These are phyloP conservation scores for barrel medic (Medicago truncatula) DNA, from an alignment of 306 rosid species.

Conservation along the genomic window DNA sequence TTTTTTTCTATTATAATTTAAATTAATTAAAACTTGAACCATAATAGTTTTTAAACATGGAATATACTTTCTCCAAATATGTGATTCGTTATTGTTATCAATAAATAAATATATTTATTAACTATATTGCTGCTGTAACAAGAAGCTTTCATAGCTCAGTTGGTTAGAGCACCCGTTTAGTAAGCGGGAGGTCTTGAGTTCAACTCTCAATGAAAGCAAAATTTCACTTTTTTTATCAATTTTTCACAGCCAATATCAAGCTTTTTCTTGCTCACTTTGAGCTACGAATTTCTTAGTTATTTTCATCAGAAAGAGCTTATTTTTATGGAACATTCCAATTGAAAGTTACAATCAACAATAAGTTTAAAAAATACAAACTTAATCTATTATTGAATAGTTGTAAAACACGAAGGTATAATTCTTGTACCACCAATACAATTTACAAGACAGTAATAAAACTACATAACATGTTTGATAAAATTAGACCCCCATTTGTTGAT, in stretches of 20 bases:
- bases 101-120: not conserved
- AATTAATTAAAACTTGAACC: too few species aligned
- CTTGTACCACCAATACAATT: too few species aligned
- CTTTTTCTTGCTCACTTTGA: too few species aligned
- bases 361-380: not conserved
- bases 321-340: not conserved
- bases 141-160: constrained; percentile 72
- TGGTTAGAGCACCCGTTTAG: constrained; percentile 90
- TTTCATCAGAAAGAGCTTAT: not conserved
- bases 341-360: not conserved
- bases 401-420: not conserved
- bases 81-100: not conserved
- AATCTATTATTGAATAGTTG: not conserved
- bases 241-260: too few species aligned
- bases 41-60: not conserved
- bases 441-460: too few species aligned
- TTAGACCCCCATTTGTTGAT: constrained; percentile 14
- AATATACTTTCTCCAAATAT: too few species aligned
- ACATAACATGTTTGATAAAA: constrained; percentile 1
- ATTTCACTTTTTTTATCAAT: not conserved
- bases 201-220: constrained; percentile 73
- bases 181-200: constrained; percentile 91
- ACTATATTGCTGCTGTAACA: too few species aligned
- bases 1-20: too few species aligned
- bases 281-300: not conserved